Percentiles rank a stretch among this genome's conserved stretches.
These are phyloP conservation scores for Aspergillus versicolor DNA, from an alignment of 2,329 filamentous ascomycete genomes.

Conservation along the genomic window DNA sequence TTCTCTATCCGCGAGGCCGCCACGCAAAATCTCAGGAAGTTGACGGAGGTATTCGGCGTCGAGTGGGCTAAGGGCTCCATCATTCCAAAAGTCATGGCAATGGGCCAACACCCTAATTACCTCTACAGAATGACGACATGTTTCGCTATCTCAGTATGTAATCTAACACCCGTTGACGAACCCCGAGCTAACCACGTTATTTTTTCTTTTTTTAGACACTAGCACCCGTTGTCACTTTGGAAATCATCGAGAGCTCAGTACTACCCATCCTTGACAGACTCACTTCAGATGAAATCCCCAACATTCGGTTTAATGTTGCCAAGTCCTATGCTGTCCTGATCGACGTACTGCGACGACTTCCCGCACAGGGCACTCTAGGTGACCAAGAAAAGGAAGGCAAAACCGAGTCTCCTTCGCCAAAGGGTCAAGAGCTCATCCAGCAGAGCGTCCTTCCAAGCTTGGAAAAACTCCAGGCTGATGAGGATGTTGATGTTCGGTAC, in stretches of 20 bases:
- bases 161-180: background rate
- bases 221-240: conserved; percentile 85
- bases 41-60: conserved; percentile 97
- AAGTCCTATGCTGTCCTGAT: conserved; percentile 94
- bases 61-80: conserved; percentile 97
- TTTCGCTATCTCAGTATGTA: conserved; percentile 92
- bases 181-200: conserved; percentile 26
- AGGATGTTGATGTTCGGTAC: conserved; percentile 96
- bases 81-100: conserved; percentile 96
- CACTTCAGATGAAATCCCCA: conserved; percentile 90
- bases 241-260: conserved; percentile 89
- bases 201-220: conserved; percentile 67
- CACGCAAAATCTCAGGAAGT: conserved; percentile 95
- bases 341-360: conserved; percentile 85
- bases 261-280: conserved; percentile 95
- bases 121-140: conserved; percentile 99
- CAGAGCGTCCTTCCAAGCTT: conserved; percentile 84
- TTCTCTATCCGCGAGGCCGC: conserved; percentile 98
- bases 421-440: conserved; percentile 77
- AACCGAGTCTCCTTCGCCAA: conserved; percentile 58
- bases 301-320: conserved; percentile 98
- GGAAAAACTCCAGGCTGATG: conserved; percentile 93
- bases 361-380: conserved; percentile 81
- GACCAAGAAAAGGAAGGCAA: conserved; percentile 77
- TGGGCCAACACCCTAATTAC: conserved; percentile 98